phyloP scores from a whole-genome alignment of 2,329 filamentous ascomycete species.

The Pseudogymnoascus sp. region DNA sequence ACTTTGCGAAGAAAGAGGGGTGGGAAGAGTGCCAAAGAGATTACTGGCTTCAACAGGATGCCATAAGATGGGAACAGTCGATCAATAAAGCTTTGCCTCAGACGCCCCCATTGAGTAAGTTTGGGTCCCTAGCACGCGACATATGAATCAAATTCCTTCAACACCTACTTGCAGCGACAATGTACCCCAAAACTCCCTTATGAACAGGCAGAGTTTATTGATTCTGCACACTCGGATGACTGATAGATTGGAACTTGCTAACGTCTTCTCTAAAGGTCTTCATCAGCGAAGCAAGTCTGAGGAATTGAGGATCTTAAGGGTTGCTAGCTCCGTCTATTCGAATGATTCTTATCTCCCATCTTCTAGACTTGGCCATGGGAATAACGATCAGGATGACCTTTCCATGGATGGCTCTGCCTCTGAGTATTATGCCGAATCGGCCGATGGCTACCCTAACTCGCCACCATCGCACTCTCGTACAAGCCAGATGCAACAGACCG shows the following conservation, averaged over 20 bases:
- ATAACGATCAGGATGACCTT: not conserved
- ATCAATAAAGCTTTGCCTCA: slow-evolving; percentile 6
- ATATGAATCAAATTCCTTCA: not conserved
- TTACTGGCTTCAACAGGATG: not conserved
- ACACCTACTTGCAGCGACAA: not conserved
- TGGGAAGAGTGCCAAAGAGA: not conserved
- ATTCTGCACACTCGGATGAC: too few relatives aligned
- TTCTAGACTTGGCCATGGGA: not conserved
- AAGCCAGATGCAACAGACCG: not conserved
- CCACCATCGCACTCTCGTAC: not conserved
- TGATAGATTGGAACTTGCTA: not conserved
- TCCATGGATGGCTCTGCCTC: not conserved
- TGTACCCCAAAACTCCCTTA: too few relatives aligned
- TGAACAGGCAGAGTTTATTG: not conserved
- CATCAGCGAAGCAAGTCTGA: not conserved
- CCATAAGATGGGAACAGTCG: not conserved
- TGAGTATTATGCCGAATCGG: not conserved
- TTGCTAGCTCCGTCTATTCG: not conserved
- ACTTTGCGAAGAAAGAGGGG: not conserved
- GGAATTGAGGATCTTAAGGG: not conserved
- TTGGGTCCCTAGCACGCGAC: not conserved
- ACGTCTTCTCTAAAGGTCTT: not conserved
- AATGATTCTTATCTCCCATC: not conserved
- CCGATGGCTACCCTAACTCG: not conserved
- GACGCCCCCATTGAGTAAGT: not conserved